Evolutionary conservation across 306 rosid species (phyloP), one percentile per base, ranked within the genome.

Genomic region (Glycine latifolia): DNA sequence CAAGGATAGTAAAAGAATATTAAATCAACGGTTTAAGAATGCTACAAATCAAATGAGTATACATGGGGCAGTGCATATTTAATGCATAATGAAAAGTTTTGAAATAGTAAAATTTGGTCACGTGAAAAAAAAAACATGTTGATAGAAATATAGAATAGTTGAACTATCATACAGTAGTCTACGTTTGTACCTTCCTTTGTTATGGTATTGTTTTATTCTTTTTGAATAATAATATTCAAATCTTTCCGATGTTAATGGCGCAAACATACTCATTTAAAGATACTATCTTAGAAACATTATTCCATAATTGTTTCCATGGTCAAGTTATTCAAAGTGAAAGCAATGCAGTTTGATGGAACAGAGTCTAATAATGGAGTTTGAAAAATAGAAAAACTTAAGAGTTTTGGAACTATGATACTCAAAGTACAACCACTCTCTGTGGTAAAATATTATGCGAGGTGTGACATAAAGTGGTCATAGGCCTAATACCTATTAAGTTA

Each of bases 391-490:
- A 20, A 20, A 3, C 11, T 4, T 62, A 44, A 44, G 4, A 7
- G 8, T 10, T 11, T 15, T 15, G 6, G 56, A 65, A 7, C 33
- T 39, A 50, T 4, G 17, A 77, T 63, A 10, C 70, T 54, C 31
- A 10, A 37, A 83, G 69, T 1, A 52, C 60, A 41, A 71, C 48
- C 69, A 59, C 37, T 37, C 66, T 4, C 10, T 54, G 46, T 43
- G 56, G 47, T 12, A 26, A 56, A 47, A 48, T 37, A n/a, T 48
- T 37, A n/a, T 48, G 58, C 3, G 46, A 6, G 46, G 53, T 33
- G 73, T 17, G 81, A 49, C 60, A 70, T 41, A 35, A 60, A 10
- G 80, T 61, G 70, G 63, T 33, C 77, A 69, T 5, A 12, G 16
- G 76, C 41, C 33, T 63, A 33, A 71, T 49, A 44, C 50, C 15